A percentile compares a stretch with the other conserved stretches of the same genome.
phyloP scores from a whole-genome alignment of 768 basidiomycete genomes.

The Cystobasidium ongulense region DNA sequence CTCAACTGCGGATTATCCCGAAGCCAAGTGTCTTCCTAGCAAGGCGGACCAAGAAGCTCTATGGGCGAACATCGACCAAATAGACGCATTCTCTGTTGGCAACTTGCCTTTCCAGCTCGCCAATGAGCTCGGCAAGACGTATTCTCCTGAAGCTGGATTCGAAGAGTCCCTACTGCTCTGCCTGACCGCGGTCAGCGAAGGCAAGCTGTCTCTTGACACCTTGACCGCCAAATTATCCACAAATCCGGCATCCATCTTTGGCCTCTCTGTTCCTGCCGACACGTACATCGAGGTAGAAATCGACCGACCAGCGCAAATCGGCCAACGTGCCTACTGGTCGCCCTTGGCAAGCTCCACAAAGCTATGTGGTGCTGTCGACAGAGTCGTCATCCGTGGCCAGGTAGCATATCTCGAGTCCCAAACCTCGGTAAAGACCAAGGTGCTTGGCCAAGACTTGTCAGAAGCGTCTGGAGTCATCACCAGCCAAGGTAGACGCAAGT shows the following conservation, averaged over 20 bases:
- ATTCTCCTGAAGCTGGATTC: slow-evolving; percentile 66
- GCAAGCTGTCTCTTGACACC: slow-evolving; percentile 70
- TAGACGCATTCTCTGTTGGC: slow-evolving; percentile 88
- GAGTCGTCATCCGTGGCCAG: slow-evolving; percentile 80
- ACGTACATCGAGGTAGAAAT: slow-evolving; percentile 89
- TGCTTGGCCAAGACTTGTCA: slow-evolving; percentile 34
- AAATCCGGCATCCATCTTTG: slow-evolving; percentile 86
- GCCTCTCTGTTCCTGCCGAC: slow-evolving; percentile 66
- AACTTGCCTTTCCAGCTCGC: slow-evolving; percentile 70
- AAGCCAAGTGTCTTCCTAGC: slow-evolving; percentile 59
- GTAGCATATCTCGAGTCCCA: slow-evolving; percentile 81
- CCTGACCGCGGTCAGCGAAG: slow-evolving; percentile 71
- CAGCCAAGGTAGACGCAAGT: slow-evolving; percentile 36
- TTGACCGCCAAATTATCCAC: slow-evolving; percentile 76
- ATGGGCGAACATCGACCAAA: slow-evolving; percentile 72
- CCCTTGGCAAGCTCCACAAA: slow-evolving; percentile 58
- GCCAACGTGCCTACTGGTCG: slow-evolving; percentile 58
- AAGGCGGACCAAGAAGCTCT: slow-evolving; percentile 67
- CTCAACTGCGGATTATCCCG: slow-evolving; percentile 63
- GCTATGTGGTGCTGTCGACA: slow-evolving; percentile 69
- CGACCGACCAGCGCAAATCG: slow-evolving; percentile 61
- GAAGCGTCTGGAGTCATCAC: background rate
- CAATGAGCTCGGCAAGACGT: slow-evolving; percentile 54
- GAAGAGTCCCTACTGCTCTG: slow-evolving; percentile 81
- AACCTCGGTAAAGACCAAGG: slow-evolving; percentile 49